Conservation (phyloP, 2,329 filamentous ascomycete genomes). For the Colletotrichum sp. region DNA sequence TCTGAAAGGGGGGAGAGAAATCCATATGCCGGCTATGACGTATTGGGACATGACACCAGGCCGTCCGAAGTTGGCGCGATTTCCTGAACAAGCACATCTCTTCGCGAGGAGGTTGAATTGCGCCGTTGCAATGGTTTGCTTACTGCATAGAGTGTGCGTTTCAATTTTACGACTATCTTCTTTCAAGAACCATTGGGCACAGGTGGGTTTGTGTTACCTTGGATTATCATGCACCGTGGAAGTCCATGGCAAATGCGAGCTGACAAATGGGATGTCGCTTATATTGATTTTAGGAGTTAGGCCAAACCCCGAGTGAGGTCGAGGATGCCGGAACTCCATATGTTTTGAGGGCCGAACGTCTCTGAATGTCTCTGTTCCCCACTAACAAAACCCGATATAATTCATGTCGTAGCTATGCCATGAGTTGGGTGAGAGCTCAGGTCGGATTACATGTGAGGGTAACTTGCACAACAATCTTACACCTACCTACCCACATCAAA, state of each 20-base stretch:
- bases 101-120: neutral
- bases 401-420: too few relatives aligned
- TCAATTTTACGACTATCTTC: neutral
- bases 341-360: neutral
- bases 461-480: neutral
- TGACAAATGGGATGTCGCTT: neutral
- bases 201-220: neutral
- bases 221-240: neutral
- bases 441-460: neutral
- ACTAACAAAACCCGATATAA: accelerated
- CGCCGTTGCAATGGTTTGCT: neutral
- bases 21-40: neutral
- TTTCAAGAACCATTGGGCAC: neutral
- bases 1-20: neutral
- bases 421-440: neutral
- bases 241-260: neutral
- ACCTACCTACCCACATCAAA: neutral
- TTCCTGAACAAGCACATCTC: neutral
- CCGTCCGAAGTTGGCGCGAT: neutral
- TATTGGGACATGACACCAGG: neutral
- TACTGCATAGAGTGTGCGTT: neutral
- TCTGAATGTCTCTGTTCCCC: accelerated
- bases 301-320: neutral
- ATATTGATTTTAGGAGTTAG: neutral
- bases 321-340: neutral